Evolutionary conservation across 202 grass and related monocot genomes (phyloP).

Genomic region (Brachypodium distachyon): DNA sequence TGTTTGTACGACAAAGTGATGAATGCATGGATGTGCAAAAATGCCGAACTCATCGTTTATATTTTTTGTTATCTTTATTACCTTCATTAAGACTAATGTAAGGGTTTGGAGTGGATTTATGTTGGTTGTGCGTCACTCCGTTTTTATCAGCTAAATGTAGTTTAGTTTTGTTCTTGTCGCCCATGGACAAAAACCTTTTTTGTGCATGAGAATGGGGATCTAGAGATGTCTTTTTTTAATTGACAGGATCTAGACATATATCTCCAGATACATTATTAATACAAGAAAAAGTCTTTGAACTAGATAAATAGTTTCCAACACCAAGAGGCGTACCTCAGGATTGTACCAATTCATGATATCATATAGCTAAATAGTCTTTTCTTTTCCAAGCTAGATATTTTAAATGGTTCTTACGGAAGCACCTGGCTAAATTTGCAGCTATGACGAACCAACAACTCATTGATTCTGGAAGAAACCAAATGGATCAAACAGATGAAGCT

Average conservation of each 20-base stretch:
- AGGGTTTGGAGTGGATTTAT: no score
- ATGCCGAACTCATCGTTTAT: background rate
- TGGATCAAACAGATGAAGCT: slow-evolving; percentile 90
- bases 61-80: background rate
- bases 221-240: no score
- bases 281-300: background rate
- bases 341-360: background rate
- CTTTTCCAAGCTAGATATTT: slow-evolving; percentile 16
- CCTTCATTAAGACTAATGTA: no score
- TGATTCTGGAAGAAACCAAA: slow-evolving; percentile 74
- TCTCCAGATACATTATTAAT: background rate
- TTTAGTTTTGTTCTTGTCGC: slow-evolving; percentile 1
- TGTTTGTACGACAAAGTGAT: background rate
- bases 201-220: background rate
- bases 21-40: background rate
- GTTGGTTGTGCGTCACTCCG: background rate
- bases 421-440: slow-evolving; percentile 29
- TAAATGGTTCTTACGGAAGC: slow-evolving; percentile 14
- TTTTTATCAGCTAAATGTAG: background rate
- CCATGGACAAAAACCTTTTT: background rate
- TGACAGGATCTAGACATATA: background rate
- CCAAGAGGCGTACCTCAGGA: background rate
- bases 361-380: background rate
- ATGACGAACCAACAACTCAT: slow-evolving; percentile 89
- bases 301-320: background rate